Evolutionary conservation across 2,329 filamentous ascomycete genomes (phyloP).

Genomic region (Immersiporthe knoxdaviesiana): DNA sequence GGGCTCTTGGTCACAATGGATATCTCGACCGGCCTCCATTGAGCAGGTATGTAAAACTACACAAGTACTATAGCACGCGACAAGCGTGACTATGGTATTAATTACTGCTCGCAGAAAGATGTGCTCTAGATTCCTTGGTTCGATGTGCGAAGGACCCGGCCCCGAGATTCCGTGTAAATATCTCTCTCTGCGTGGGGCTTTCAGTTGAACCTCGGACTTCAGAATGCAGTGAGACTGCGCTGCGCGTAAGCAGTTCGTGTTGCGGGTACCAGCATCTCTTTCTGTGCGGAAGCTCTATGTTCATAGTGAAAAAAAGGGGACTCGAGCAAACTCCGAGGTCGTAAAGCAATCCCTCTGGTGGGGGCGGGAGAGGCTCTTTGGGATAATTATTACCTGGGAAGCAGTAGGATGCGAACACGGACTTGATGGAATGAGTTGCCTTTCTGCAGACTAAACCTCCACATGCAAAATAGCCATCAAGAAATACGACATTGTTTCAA

Average conservation of each 20-base stretch:
- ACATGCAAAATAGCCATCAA: neutral
- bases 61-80: neutral
- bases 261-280: no score
- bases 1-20: neutral
- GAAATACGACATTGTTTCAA: neutral
- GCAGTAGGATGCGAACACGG: neutral
- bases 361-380: neutral
- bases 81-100: neutral
- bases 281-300: neutral
- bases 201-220: neutral
- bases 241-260: neutral
- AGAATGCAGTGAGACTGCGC: neutral
- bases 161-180: neutral
- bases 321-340: neutral
- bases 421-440: neutral
- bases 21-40: neutral
- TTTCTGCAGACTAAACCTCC: neutral
- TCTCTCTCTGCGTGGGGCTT: neutral
- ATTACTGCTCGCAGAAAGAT: neutral
- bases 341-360: neutral
- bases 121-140: neutral
- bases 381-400: no score
- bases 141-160: neutral
- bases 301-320: neutral
- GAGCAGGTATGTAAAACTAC: neutral